Evolutionary conservation across 2,329 filamentous ascomycete genomes (phyloP), one percentile per base, ranked within the genome.

Genomic region (Trichocomaceae sp.): DNA sequence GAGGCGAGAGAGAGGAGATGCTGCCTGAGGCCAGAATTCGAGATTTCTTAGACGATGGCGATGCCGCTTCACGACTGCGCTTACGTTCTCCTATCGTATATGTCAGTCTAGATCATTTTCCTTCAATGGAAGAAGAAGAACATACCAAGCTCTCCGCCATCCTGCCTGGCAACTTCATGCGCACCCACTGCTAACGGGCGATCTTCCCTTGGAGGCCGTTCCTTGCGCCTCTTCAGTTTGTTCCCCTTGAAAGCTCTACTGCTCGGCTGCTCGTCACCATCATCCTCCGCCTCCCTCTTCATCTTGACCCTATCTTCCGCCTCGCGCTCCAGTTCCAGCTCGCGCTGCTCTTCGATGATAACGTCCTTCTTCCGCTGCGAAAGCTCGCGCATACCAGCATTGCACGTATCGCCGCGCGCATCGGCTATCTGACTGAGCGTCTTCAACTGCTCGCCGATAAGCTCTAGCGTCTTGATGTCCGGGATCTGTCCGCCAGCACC

Each of bases 221-320:
- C 87, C 72, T 90, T 90, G 68, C 87, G 84, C 75, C 88, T 90
- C 78, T 88, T 90, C 60, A 86, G 79, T 69, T 91, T 90, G 22
- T 77, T 73, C 41, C 72, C 73, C 66, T 82, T 80, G 63, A 82
- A 65, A 26, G 69, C 71, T 70, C 77, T 67, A 44, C 64, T 67
- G 45, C 64, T 63, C 49, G 71, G 63, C 56, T 78, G 72, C 47
- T 75, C 71, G 31, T 74, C 70, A 46, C 75, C 72, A 50, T 77
- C 70, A 46, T 75, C 72, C 50, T 77, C 70, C 2, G 66, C 68
- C 60, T 76, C 73, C 49, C 71, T 66, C 63, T 75, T 77, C 64
- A 75, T 65, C 56, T 69, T 72, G 35, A 70, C 58, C 45, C 80
- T 75, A 48, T 83, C 78, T 55, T 78, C 76, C 10, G 69, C 68